Evolutionary conservation across 2,329 filamentous ascomycete genomes (phyloP).

Genomic region (Colletotrichum sp.): DNA sequence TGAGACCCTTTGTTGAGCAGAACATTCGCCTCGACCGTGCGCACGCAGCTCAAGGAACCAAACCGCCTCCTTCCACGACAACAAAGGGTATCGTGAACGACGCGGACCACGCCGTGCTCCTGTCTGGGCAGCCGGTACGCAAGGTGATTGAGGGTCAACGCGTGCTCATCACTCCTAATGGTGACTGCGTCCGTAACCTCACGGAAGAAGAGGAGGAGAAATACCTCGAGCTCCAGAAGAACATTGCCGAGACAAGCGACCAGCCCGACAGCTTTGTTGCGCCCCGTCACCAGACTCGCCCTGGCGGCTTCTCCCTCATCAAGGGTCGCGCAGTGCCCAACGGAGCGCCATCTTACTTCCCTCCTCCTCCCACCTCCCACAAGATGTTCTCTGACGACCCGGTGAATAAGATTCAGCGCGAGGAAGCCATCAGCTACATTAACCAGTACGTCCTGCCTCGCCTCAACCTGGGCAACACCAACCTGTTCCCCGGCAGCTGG

Average conservation of each 20-base stretch:
- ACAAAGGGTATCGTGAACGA: conserved; percentile 53
- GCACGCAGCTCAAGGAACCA: neutral
- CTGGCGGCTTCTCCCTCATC: conserved; percentile 64
- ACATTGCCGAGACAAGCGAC: conserved; percentile 52
- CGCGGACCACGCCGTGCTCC: conserved; percentile 59
- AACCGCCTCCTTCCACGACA: conserved; percentile 23
- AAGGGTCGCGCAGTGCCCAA: conserved; percentile 69
- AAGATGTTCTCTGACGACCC: conserved; percentile 52
- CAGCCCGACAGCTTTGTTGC: conserved; percentile 62
- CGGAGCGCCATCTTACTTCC: conserved; percentile 66
- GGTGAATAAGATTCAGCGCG: conserved; percentile 67
- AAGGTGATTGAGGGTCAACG: conserved; percentile 69
- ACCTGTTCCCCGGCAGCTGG: conserved; percentile 37
- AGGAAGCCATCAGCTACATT: conserved; percentile 70
- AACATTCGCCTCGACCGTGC: conserved; percentile 4
- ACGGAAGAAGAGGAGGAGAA: conserved; percentile 70
- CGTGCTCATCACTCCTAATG: conserved; percentile 76
- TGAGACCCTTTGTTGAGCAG: conserved; percentile 36
- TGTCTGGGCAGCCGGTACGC: conserved; percentile 62
- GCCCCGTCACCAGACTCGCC: conserved; percentile 55
- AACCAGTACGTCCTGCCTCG: conserved; percentile 71
- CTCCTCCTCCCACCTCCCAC: conserved; percentile 48
- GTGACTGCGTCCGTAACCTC: conserved; percentile 76
- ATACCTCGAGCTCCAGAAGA: conserved; percentile 71
- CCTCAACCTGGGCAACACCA: conserved; percentile 56